Base-by-base conservation (phyloP, 2,329 filamentous ascomycete genomes). In the Nemania abortiva region DNA sequence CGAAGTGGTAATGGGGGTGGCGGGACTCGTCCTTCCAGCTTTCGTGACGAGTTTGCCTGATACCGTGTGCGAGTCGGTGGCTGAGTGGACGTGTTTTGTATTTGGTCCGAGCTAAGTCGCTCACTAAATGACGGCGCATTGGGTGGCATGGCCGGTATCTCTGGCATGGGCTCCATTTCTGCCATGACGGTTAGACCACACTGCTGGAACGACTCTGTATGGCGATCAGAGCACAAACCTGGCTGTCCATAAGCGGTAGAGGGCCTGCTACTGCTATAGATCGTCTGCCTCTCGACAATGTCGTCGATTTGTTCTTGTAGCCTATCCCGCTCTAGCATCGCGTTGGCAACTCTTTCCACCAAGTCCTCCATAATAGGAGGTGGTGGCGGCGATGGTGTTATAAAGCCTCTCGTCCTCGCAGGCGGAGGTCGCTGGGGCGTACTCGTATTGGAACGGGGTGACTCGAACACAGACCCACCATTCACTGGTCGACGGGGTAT, bases 231-330 rank as follows among this genome's bases (percentile, higher is more conserved):
- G 31, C 15, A 74, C 78, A 70, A 67, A 80, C 79, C 77, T 63
- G 73, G 74, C 72, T 80, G 75, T 24, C 84, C 86, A 69, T 84
- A 79, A 22, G 83, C 79, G 47, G 85, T 89, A 50, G 86, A 85
- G 37, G 87, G 86, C 57, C 87, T 83, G 76, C 86, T 88, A 68
- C 76, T 81, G 20, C 83, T 72, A 70, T 88, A 90, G 39, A 89
- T 78, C 77, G 86, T 90, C 78, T 89, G 87, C 68, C 87, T 84
- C 80, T 90, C 87, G 27, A 89, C 84, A 24, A 88, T 81, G 59
- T 87, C 84, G 61, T 91, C 86, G 62, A 91, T 89, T 72, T 89
- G 84, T 66, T 84, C 84, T 77, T 91, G 84, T 52, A 89, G 78
- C 65, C 81, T 81, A 64, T 91, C 89, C 70, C 88, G 82, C 75